Conservation (phyloP, 1,284 basidiomycete species). For the Cryptococcus neoformans region DNA sequence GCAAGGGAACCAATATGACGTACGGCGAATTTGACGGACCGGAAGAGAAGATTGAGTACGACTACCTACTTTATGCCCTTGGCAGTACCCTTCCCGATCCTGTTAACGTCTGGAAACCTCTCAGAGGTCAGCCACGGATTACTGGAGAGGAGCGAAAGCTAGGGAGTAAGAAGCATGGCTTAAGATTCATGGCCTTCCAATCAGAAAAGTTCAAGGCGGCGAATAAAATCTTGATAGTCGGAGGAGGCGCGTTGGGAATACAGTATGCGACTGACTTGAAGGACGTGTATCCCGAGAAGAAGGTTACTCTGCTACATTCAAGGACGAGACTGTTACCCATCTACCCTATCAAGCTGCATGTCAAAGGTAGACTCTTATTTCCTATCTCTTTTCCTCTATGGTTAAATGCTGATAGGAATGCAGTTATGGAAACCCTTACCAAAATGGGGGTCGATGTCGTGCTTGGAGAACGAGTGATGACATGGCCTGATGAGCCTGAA, state of each 20-base stretch:
- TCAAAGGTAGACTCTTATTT: slow-evolving; percentile 26
- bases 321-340: slow-evolving; percentile 49
- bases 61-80: slow-evolving; percentile 51
- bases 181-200: slow-evolving; percentile 28
- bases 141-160: slow-evolving; percentile 16
- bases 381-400: background rate
- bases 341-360: slow-evolving; percentile 50
- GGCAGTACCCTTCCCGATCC: slow-evolving; percentile 47
- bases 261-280: slow-evolving; percentile 54
- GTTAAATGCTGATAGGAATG: background rate
- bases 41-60: slow-evolving; percentile 45
- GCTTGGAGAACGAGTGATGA: slow-evolving; percentile 47
- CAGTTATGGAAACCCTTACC: slow-evolving; percentile 39
- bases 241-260: slow-evolving; percentile 54
- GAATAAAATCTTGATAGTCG: slow-evolving; percentile 49
- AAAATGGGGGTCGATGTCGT: slow-evolving; percentile 49
- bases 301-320: slow-evolving; percentile 53
- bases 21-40: slow-evolving; percentile 23
- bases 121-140: slow-evolving; percentile 5
- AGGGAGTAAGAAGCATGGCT: slow-evolving; percentile 38
- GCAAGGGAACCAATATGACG: slow-evolving; percentile 6
- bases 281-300: slow-evolving; percentile 47
- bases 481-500: slow-evolving; percentile 40
- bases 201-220: slow-evolving; percentile 39
- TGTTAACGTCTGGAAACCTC: slow-evolving; percentile 41